phyloP scores from a whole-genome alignment of 1,284 basidiomycete species.

The Xerocomus amazonicus region DNA sequence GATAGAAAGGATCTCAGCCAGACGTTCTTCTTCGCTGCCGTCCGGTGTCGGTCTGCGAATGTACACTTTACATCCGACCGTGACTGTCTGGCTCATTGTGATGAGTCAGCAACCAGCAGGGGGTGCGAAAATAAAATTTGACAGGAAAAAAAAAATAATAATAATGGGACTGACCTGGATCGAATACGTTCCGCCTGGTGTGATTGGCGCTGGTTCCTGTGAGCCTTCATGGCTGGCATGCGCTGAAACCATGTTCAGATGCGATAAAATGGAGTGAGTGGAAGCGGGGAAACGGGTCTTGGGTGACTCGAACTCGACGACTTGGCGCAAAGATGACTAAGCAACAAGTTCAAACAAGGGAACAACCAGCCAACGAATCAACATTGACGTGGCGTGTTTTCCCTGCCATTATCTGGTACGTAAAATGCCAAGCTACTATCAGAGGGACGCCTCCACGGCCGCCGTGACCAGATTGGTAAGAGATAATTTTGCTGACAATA shows the following conservation, averaged over 20 bases:
- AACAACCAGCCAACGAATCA: background rate
- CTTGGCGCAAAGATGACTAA: conserved; percentile 22
- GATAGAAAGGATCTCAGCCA: conserved; percentile 91
- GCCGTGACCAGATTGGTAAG: background rate
- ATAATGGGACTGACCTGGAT: conserved; percentile 54
- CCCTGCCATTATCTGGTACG: background rate
- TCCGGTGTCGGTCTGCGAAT: conserved; percentile 75
- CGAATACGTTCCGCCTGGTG: conserved; percentile 69
- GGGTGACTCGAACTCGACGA: conserved; percentile 5
- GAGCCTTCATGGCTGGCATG: conserved; percentile 40
- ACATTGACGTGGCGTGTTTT: background rate
- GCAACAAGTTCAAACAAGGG: conserved; percentile 6
- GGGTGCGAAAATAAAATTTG: conserved; percentile 18
- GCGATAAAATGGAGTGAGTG: background rate
- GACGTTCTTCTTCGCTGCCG: conserved; percentile 78
- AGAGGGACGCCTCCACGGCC: conserved; percentile 1
- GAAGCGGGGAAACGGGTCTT: conserved; percentile 10
- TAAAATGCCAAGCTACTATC: background rate
- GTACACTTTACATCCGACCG: conserved; percentile 91
- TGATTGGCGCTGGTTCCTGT: conserved; percentile 60
- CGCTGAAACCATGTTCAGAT: conserved; percentile 29
- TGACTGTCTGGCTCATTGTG: conserved; percentile 61
- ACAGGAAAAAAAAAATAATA: background rate
- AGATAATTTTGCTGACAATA: conserved; percentile 1
- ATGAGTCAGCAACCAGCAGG: conserved; percentile 28